Evolutionary conservation across 306 rosid genomes (phyloP).

Genomic region (Lithocarpus polystachyus): DNA sequence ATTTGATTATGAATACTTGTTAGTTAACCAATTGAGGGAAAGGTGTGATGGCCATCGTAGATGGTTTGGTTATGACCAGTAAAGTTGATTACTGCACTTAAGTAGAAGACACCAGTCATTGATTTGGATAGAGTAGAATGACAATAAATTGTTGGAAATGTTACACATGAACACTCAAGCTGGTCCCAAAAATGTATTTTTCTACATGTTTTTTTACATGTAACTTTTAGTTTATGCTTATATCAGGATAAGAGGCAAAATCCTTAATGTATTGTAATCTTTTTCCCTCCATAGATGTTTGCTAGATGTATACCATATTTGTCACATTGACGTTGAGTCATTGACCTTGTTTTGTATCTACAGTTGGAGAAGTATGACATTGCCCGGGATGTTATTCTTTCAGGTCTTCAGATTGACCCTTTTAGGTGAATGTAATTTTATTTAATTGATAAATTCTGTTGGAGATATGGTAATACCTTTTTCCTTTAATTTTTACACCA

Average conservation of each 20-base stretch:
- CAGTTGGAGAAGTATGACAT: conserved; percentile 86
- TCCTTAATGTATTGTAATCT: conserved; percentile 11
- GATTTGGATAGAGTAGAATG: not conserved
- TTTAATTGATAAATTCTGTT: not conserved
- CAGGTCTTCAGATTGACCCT: conserved; percentile 88
- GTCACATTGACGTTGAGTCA: not conserved
- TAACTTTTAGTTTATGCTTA: not conserved
- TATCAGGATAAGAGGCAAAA: not conserved
- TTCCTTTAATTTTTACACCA: not conserved
- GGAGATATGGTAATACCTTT: not conserved
- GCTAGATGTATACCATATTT: not conserved
- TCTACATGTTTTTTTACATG: not conserved
- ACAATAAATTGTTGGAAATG: not conserved
- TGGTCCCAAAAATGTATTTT: not conserved
- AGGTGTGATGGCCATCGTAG: not conserved
- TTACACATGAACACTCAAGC: not conserved
- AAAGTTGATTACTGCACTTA: not conserved
- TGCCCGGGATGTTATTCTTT: conserved; percentile 83
- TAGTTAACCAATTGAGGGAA: not conserved
- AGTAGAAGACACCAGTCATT: not conserved
- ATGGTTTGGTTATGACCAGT: not conserved
- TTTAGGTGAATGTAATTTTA: conserved; percentile 55
- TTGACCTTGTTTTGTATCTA: conserved; percentile 25
- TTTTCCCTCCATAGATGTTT: not conserved
- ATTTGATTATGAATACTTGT: not conserved